Evolutionary conservation across 2,329 filamentous ascomycete genomes (phyloP), one percentile per base, ranked within the genome.

Genomic region (Alternaria consortialis): DNA sequence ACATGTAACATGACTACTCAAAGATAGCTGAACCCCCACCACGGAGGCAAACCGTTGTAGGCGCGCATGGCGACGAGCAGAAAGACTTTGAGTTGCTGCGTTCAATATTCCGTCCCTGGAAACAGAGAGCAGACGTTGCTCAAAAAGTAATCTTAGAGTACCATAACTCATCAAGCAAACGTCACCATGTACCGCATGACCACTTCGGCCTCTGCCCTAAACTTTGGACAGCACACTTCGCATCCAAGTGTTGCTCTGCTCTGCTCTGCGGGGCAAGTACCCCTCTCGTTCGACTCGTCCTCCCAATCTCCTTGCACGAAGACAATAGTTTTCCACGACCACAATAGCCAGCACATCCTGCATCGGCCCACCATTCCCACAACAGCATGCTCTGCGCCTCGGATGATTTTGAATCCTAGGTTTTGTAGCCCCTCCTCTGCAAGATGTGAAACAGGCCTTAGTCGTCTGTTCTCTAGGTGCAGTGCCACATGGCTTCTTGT

Each of bases 31-130:
- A 20, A 29, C 32, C 31, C 29, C 25, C 40, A n/a, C 32, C 25
- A 20, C 20, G 9, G 12, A 36, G 31, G 40, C 47, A 25, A 29
- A 52, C 44, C 43, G 40, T 52, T 42, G 7, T 25, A 46, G 29
- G 55, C 55, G 55, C 55, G 29, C 20, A 40, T 57, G 47, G 55
- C 55, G 55, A 57, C 5, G 12, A n/a, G n/a, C 20, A 27, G 25
- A 47, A 46, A 39, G 13, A 12, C 29, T 25, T 25, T 9, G n/a
- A 50, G 17, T 20, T 25, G 36, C 17, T 48, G 31, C 31, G 11
- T 4, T 4, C 17, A 42, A 5, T 7, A 15, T 9, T 7, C 20
- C 20, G 17, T 15, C 6, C 39, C 20, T 20, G 20, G 20, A 20
- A 25, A 6, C 39, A 13, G 20, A 42, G 25, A 42, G 9, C 39